phyloP scores from a whole-genome alignment of 2,329 filamentous ascomycete species.

The Tolypocladium sp. region DNA sequence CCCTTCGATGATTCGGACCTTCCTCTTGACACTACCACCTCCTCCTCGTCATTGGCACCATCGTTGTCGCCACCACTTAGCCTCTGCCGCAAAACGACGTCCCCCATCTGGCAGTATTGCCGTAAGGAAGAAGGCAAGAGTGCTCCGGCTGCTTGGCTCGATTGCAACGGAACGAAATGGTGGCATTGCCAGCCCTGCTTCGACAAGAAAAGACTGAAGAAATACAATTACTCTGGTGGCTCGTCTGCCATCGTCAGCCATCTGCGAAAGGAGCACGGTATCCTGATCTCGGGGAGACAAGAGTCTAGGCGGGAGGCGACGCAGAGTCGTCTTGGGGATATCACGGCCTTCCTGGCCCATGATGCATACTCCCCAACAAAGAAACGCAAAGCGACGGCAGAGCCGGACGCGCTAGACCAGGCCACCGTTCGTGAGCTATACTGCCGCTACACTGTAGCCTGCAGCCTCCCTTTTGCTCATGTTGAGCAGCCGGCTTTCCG shows the following conservation, averaged over 20 bases:
- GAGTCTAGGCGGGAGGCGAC: not conserved
- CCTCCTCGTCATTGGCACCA: too few species aligned
- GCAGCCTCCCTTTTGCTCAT: not conserved
- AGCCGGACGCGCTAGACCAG: not conserved
- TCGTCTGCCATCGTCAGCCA: not conserved
- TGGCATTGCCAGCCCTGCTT: conserved; percentile 2
- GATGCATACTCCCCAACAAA: not conserved
- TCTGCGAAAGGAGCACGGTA: not conserved
- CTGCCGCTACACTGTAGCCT: not conserved
- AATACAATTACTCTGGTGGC: not conserved
- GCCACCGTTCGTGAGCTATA: not conserved
- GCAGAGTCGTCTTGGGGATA: not conserved
- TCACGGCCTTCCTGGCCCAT: not conserved
- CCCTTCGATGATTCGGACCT: too few species aligned
- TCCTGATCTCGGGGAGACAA: not conserved
- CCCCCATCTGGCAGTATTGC: too few species aligned
- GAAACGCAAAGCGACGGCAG: not conserved
- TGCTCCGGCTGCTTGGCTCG: too few species aligned
- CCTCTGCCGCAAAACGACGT: too few species aligned
- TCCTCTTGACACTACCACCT: too few species aligned
- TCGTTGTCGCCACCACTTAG: too few species aligned
- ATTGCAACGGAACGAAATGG: too few species aligned
- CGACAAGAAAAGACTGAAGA: not conserved
- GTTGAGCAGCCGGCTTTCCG: not conserved
- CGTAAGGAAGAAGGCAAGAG: too few species aligned